Percentiles rank a stretch among this genome's conserved stretches.
Conservation (phyloP, 2,329 filamentous ascomycete species). For the Thermothelomyces thermophilus region DNA sequence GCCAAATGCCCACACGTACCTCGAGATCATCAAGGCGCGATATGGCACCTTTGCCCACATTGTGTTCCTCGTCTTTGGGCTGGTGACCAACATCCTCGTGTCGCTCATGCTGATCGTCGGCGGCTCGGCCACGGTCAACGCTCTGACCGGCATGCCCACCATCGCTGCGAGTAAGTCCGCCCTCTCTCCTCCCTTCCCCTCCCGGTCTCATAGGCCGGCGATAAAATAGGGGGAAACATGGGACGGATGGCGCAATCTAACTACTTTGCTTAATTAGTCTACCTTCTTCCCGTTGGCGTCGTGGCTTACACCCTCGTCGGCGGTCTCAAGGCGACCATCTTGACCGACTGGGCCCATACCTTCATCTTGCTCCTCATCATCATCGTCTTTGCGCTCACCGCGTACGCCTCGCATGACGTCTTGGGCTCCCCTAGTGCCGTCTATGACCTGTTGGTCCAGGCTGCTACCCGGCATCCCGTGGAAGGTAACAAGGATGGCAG, state of each 20-base stretch:
- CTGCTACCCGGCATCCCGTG: conserved; percentile 64
- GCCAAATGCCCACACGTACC: conserved; percentile 78
- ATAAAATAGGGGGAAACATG: too few relatives aligned
- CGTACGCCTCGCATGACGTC: conserved; percentile 66
- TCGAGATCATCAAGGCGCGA: conserved; percentile 75
- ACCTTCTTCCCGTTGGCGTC: conserved; percentile 73
- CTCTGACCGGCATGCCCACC: conserved; percentile 67
- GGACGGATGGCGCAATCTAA: neutral
- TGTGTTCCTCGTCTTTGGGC: conserved; percentile 74
- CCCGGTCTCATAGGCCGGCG: too few relatives aligned
- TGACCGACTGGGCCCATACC: conserved; percentile 82
- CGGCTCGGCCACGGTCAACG: conserved; percentile 65
- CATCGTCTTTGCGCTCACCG: conserved; percentile 74
- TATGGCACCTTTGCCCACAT: conserved; percentile 67
- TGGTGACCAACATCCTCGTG: conserved; percentile 81
- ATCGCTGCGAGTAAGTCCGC: conserved; percentile 56
- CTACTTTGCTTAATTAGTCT: conserved; percentile 39
- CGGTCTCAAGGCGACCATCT: conserved; percentile 80
- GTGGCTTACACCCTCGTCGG: conserved; percentile 71
- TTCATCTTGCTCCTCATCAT: conserved; percentile 81
- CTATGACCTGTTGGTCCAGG: conserved; percentile 69
- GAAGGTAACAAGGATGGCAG: conserved; percentile 72
- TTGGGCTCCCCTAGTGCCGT: conserved; percentile 71
- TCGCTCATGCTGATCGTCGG: conserved; percentile 85
- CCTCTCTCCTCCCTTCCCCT: too few relatives aligned